Base-by-base conservation (phyloP, 2,329 filamentous ascomycete genomes). In the Stylonectria norvegica region DNA sequence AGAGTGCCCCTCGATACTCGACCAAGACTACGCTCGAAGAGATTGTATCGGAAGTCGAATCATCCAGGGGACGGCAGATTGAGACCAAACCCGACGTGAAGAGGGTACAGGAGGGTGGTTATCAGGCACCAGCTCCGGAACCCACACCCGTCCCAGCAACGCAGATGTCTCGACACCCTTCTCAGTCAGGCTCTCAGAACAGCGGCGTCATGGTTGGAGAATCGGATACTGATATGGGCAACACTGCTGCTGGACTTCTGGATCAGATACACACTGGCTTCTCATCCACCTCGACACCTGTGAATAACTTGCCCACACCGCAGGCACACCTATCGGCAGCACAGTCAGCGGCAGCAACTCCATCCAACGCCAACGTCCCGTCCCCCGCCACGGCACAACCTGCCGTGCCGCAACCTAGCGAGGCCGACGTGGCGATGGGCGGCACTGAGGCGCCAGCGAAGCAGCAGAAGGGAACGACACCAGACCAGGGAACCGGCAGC, bases 91-190 rank as follows among this genome's bases (percentile, higher is more conserved):
- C 81, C 35, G 73, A 78, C 17, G 73, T 91, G 6, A 74, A 78
- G 25, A 83, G 87, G 32, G 75, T 94, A 30, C 81, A 93, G 56
- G 85, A 86, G 55, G 89, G 89, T 34, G 89, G 89, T 3, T 81
- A 75, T 47, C 78, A 89, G 62, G 79, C 88, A 47, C 75, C 73
- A 5, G 68, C 66, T 5, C 72, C 75, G 3, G 69, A 75, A 49
- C 70, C 63, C 5, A 55, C 60, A 3, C 57, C 63, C 11, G 57
- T 54, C n/a, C 51, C 55, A 15, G 17, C 16, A 16, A 36, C 53
- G n/a, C 52, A 62, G 29, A 66, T 74, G 55, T 78, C 76, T n/a
- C 71, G 73, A 16, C 72, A 76, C 43, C 64, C 67, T 7, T 81
- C 78, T 2, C 70, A 76, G 12, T 63, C 74, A 17, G 76, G 71